These are phyloP conservation scores for Biancaea sappan DNA, from an alignment of 306 rosid species.

Conservation along the genomic window DNA sequence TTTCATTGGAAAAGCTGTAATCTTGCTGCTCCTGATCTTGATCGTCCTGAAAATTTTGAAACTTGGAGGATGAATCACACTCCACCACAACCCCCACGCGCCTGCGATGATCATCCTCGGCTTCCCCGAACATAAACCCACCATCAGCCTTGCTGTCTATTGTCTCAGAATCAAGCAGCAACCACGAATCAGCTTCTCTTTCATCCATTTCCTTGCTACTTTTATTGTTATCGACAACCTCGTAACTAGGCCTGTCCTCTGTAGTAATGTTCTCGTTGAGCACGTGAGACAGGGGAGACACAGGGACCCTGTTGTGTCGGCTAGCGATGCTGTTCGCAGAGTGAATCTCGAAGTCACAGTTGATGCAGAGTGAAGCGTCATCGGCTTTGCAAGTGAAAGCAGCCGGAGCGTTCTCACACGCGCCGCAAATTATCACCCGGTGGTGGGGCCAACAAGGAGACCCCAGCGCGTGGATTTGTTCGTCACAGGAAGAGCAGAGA, in stretches of 20 bases:
- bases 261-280: background rate
- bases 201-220: conserved; percentile 3
- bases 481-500: conserved; percentile 13
- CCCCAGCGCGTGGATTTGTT: background rate
- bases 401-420: conserved; percentile 25
- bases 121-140: background rate
- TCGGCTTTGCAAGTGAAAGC: conserved; percentile 30
- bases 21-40: background rate
- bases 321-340: conserved; percentile 21
- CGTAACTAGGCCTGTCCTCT: background rate
- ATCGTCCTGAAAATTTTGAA: background rate
- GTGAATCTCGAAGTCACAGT: conserved; percentile 25
- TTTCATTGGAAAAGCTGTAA: background rate
- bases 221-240: background rate
- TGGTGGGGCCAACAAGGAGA: conserved; percentile 9
- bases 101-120: background rate
- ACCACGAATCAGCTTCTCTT: conserved; percentile 11
- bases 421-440: conserved; percentile 7
- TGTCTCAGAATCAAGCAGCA: conserved; percentile 9
- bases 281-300: background rate
- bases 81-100: background rate
- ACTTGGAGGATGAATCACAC: conserved; percentile 11
- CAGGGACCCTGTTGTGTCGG: conserved; percentile 16
- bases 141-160: background rate
- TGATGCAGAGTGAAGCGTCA: conserved; percentile 27